These are phyloP conservation scores for Tuber magnatum DNA, from an alignment of 495 filamentous ascomycete species.

Conservation along the genomic window DNA sequence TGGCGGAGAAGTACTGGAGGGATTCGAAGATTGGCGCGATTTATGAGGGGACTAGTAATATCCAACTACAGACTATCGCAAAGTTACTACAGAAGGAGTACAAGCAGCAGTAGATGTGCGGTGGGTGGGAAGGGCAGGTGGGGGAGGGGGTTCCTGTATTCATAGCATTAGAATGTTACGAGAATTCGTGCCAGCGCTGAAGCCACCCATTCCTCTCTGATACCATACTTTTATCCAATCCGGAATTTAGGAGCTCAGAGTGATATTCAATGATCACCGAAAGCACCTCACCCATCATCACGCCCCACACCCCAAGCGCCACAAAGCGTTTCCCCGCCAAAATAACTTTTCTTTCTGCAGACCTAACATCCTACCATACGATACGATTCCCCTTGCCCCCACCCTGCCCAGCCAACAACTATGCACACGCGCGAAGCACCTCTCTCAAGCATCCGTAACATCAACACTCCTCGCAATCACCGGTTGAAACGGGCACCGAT, in stretches of 20 bases:
- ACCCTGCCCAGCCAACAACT: background rate
- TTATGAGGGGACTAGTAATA: conserved; percentile 80
- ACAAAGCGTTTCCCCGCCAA: background rate
- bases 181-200: background rate
- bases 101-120: conserved; percentile 47
- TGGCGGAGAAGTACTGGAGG: conserved; percentile 96
- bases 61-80: conserved; percentile 86
- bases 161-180: background rate
- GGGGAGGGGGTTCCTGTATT: background rate
- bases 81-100: conserved; percentile 90
- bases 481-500: conserved; percentile 28
- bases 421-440: background rate
- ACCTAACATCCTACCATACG: background rate
- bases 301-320: background rate
- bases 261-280: background rate
- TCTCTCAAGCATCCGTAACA: conserved; percentile 9
- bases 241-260: background rate
- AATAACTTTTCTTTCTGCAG: background rate
- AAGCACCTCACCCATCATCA: background rate
- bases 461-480: conserved; percentile 25
- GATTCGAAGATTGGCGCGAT: conserved; percentile 99
- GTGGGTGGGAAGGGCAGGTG: background rate
- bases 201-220: background rate
- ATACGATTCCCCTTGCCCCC: background rate
- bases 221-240: background rate